Conservation (phyloP, 768 basidiomycete genomes). For the Boletus pseudo-olivaceus region DNA sequence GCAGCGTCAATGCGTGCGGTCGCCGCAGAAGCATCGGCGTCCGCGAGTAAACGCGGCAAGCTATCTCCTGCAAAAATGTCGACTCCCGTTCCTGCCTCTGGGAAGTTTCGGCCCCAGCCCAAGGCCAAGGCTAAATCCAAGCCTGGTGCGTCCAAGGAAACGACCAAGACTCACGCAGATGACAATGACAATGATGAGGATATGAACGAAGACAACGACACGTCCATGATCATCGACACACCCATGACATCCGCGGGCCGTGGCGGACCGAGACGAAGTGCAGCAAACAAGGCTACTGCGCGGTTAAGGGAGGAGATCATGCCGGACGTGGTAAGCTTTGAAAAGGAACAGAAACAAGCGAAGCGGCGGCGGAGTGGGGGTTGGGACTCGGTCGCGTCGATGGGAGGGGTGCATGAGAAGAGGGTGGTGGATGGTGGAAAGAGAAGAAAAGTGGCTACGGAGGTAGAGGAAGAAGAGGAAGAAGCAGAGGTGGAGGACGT, state of each 20-base stretch:
- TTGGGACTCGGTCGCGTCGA: slow-evolving; percentile 23
- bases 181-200: not conserved
- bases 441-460: slow-evolving; percentile 17
- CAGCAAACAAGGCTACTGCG: slow-evolving; percentile 47
- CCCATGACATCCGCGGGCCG: slow-evolving; percentile 14
- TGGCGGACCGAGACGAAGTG: slow-evolving; percentile 43
- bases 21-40: slow-evolving; percentile 24
- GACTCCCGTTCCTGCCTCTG: not conserved
- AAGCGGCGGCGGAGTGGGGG: slow-evolving; percentile 32
- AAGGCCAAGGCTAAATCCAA: slow-evolving; percentile 4
- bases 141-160: not conserved
- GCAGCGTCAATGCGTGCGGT: slow-evolving; percentile 19
- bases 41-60: slow-evolving; percentile 14
- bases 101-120: slow-evolving; percentile 1
- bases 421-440: slow-evolving; percentile 18
- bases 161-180: not conserved
- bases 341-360: slow-evolving; percentile 56
- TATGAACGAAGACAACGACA: not conserved
- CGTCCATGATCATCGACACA: slow-evolving; percentile 10
- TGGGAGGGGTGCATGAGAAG: slow-evolving; percentile 10
- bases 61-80: slow-evolving; percentile 17
- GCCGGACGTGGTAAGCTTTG: slow-evolving; percentile 71
- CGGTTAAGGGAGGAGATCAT: slow-evolving; percentile 55
- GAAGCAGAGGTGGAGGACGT: slow-evolving; percentile 21
- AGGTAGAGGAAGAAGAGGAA: slow-evolving; percentile 24